Base-by-base conservation (phyloP, 345 rosid species). In the Atalantia buxifolia region DNA sequence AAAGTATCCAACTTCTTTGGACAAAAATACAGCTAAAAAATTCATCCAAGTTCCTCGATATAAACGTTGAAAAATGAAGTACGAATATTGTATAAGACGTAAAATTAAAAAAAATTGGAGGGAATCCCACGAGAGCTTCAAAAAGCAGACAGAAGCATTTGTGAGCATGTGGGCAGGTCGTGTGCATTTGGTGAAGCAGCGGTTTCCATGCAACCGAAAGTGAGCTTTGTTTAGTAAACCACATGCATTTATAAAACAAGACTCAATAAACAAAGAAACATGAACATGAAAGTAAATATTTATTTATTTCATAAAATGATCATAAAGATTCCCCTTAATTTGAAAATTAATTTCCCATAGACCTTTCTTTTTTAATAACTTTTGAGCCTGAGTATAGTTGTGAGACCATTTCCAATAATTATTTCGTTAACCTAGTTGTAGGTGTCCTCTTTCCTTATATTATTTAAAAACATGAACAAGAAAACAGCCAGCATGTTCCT, bases 171-270 rank as follows among this genome's bases (percentile, higher is more conserved):
- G 77, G 69, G 74, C 72, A 4, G 81, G 80, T 68, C 25, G 68
- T 28, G 76, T 28, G 50, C 50, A 35, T 81, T 77, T 81, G 74
- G 61, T 72, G 50, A 45, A 40, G 69, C 72, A 70, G 35, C 71
- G 62, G 76, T 79, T 76, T 22, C 76, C 57, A 67, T 76, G 81
- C 79, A 70, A 70, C 62, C 25, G 66, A 77, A 81, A 38, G 67
- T 77, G 78, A 45, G 78, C 28, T 70, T 36, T 64, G 60, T 1
- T 27, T 48, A 35, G 48, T 1, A 68, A 68, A 59, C 65, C 13
- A 74, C 57, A 36, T 19, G 31, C 74, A 68, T 55, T 28, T 2
- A 12, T 76, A 33, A 71, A 70, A 71, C 68, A 5, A 57, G 18
- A 22, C 35, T 35, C 42, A 53, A 81, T 59, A 78, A 28, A 36